A percentile compares a stretch with the other conserved stretches of the same genome.
Conservation (phyloP, 805 yeast species). For the Yarrowia hollandica region DNA sequence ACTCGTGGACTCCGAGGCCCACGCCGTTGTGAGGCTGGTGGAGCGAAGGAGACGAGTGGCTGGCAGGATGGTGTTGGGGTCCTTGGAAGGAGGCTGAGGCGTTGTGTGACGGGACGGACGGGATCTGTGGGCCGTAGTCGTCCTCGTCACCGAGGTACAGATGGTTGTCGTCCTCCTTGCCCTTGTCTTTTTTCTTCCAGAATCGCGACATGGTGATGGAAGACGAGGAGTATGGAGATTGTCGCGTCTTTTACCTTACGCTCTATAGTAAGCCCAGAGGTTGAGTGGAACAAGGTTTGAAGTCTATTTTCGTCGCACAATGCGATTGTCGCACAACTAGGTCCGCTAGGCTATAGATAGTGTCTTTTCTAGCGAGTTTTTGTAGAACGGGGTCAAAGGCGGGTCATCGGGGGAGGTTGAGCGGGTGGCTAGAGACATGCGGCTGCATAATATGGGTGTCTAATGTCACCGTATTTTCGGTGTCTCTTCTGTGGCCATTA, state of each 20-base stretch:
- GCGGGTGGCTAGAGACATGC: too few species aligned
- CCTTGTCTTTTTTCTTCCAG: constrained; percentile 27
- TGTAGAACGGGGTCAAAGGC: too few species aligned
- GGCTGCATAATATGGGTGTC: too few species aligned
- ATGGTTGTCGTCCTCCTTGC: constrained; percentile 22
- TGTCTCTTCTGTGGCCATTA: too few species aligned
- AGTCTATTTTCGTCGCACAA: neutral
- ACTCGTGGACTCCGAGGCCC: neutral
- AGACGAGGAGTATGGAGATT: neutral
- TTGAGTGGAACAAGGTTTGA: neutral
- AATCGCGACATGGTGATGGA: constrained; percentile 27
- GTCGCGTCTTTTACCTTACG: constrained; percentile 3
- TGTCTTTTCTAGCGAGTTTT: too few species aligned
- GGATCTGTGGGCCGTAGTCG: constrained; percentile 14
- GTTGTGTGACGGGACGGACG: neutral
- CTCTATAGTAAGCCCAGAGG: neutral
- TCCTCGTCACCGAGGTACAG: constrained; percentile 29
- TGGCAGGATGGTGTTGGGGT: too few species aligned
- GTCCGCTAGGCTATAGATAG: too few species aligned
- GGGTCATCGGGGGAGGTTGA: too few species aligned
- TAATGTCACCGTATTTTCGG: too few species aligned
- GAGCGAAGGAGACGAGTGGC: neutral
- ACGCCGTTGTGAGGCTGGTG: constrained; percentile 9
- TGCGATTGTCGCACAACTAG: constrained; percentile 1
- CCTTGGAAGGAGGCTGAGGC: neutral